A percentile compares a stretch with the other conserved stretches of the same genome.
These are phyloP conservation scores for Wilcoxina mikolae DNA, from an alignment of 495 filamentous ascomycete genomes.

Conservation along the genomic window DNA sequence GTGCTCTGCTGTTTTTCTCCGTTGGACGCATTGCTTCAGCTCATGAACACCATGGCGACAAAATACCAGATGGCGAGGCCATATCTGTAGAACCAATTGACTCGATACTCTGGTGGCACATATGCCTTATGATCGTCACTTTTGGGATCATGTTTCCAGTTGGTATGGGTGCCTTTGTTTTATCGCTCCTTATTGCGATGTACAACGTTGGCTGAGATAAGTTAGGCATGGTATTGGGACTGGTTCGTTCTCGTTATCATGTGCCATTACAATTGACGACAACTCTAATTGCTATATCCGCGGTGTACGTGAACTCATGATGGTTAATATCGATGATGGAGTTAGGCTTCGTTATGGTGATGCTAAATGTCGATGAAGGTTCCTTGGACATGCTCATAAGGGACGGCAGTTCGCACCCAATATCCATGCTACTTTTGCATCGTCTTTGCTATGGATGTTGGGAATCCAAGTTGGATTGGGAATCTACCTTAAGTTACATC, in stretches of 20 bases:
- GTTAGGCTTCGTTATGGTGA: too few species aligned
- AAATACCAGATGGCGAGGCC: constrained; percentile 58
- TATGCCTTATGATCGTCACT: constrained; percentile 68
- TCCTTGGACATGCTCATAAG: constrained; percentile 78
- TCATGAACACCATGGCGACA: constrained; percentile 62
- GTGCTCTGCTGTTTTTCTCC: background rate
- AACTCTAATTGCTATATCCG: background rate
- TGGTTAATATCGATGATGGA: too few species aligned
- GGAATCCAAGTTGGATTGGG: constrained; percentile 64
- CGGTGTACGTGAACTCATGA: background rate
- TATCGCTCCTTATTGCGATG: background rate
- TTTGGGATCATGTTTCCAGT: constrained; percentile 87
- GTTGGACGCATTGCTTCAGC: constrained; percentile 26
- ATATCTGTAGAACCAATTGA: constrained; percentile 80
- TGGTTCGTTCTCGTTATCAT: constrained; percentile 82
- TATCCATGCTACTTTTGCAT: constrained; percentile 68
- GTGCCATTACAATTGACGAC: constrained; percentile 61
- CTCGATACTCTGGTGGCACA: constrained; percentile 80
- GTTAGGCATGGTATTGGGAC: constrained; percentile 51
- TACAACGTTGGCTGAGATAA: background rate
- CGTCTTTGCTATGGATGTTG: constrained; percentile 62
- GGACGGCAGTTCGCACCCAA: constrained; percentile 78
- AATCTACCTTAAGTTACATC: constrained; percentile 75
- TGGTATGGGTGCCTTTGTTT: constrained; percentile 46
- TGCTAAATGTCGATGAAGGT: too few species aligned